Evolutionary conservation across 179 eudicot species (phyloP), one percentile per base, ranked within the genome.

Genomic region (Actinidia polygama): DNA sequence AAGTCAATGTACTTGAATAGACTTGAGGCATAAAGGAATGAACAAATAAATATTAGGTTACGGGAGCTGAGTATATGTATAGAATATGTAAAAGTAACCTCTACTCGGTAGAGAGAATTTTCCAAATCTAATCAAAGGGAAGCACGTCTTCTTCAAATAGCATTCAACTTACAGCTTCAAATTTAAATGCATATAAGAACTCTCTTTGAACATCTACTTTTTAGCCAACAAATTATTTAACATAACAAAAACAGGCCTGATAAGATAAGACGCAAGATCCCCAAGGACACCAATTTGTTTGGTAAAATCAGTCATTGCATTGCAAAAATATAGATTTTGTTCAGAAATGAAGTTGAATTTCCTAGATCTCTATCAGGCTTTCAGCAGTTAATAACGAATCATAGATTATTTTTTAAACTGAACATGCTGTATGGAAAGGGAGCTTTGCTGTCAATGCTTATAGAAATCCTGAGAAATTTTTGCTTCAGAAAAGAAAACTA

Each of bases 141-240:
- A 73, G 18, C 47, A 10, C 19, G 79, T 14, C 58, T 51, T 6
- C 46, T 57, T 73, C 24, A 14, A 46, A 53, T 4, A 74, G 78
- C 78, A 53, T 74, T 74, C 46, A 74, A 74, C 46, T 53, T 18
- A 74, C 46, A 74, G 78, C 12, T 74, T 74, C 46, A 74, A 51
- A 54, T 74, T 7, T 14, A 54, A 53, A 54, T 0, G 24, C 36
- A 23, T 75, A 26, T 26, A 75, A 75, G 30, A 44, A 24, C 15
- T 66, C 44, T 30, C 68, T 23, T 63, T 63, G 30, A 63, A 21
- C 70, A 19, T 68, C 73, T 40, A 58, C 7, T 76, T 36, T n/a
- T 36, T 44, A 57, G 67, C 19, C 5, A 54, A 75, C 47, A 76
- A 57, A 18, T 57, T 19, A 36, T 57, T 75, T 5, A 21, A 26